Evolutionary conservation across 768 basidiomycete genomes (phyloP), one percentile per base, ranked within the genome.

Genomic region (Lepiota brunneoincarnata): DNA sequence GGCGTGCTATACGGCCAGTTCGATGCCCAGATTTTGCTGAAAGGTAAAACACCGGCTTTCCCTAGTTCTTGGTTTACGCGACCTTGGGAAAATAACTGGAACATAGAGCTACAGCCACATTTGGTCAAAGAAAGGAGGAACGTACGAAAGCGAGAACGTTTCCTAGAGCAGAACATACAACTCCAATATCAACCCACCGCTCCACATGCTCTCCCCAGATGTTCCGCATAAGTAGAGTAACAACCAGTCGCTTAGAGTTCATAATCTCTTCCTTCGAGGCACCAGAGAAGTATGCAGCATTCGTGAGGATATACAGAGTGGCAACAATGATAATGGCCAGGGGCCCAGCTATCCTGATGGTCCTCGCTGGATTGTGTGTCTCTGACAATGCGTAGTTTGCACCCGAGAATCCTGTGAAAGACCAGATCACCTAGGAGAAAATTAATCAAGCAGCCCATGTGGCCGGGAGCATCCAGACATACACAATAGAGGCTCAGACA

Each of bases 341-440:
- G 10, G 82, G 82, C 4, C 77, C 81, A 1, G 83, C 84, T 10
- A 72, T 68, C 51, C 77, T 76, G 63, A 86, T 72, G 0, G 81
- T 84, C 18, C 75, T 69, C 1, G 80, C 69, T 1, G 84, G 84
- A 50, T 83, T 72, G 31, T 70, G 69, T 14, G 82, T 70, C 52
- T 85, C 82, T 15, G 78, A 77, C 17, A 84, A 67, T 0, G 77
- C 78, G 55, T 82, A 84, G 61, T 84, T 83, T n/a, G 78, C 78
- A 52, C 81, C 81, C 11, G 75, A 76, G 63, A 80, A 85, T 0
- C 83, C 83, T 17, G 72, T 70, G 61, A 75, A 81, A 2, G 65
- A 66, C 63, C 62, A 67, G 7, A 65, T 31, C 69, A 74, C 80
- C 81, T 77, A 39, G 56, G 38, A 31, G 34, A 6, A 17, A 18